These are phyloP conservation scores for Sphaerosporella brunnea DNA, from an alignment of 495 filamentous ascomycete genomes.

Conservation along the genomic window DNA sequence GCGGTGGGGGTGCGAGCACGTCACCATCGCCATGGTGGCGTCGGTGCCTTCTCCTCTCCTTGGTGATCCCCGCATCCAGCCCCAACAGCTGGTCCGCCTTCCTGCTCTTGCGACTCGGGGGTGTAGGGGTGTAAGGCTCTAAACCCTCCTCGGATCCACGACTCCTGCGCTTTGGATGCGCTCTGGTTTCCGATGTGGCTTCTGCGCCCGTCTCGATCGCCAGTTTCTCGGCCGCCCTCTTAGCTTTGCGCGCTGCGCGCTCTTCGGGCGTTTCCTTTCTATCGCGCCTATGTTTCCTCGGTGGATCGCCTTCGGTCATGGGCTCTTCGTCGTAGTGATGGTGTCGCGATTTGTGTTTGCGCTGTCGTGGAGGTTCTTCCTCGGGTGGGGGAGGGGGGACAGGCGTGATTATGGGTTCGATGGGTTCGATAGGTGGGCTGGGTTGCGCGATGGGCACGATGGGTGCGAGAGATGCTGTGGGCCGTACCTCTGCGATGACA, in stretches of 20 bases:
- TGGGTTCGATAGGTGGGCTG: neutral
- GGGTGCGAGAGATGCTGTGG: too few species aligned
- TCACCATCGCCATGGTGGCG: neutral
- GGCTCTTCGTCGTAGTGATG: neutral
- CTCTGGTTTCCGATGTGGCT: neutral
- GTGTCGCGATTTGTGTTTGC: neutral
- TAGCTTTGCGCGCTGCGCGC: conserved; percentile 3
- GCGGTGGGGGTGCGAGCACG: neutral
- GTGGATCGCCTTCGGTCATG: neutral
- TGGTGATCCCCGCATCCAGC: neutral
- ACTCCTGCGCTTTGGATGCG: neutral
- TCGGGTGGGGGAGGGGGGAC: neutral
- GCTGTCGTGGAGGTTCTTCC: neutral
- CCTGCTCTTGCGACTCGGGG: neutral
- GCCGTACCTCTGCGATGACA: too few species aligned
- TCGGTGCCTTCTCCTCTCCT: neutral
- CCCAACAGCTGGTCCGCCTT: neutral
- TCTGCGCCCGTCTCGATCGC: neutral
- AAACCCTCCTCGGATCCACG: neutral
- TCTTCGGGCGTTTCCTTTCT: neutral
- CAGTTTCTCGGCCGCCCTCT: conserved; percentile 3
- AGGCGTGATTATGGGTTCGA: neutral
- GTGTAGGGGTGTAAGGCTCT: neutral
- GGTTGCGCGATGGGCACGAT: too few species aligned
- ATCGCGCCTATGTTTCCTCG: too few species aligned